Base-by-base conservation (phyloP, 768 basidiomycete species). In the Obba rivulosa region DNA sequence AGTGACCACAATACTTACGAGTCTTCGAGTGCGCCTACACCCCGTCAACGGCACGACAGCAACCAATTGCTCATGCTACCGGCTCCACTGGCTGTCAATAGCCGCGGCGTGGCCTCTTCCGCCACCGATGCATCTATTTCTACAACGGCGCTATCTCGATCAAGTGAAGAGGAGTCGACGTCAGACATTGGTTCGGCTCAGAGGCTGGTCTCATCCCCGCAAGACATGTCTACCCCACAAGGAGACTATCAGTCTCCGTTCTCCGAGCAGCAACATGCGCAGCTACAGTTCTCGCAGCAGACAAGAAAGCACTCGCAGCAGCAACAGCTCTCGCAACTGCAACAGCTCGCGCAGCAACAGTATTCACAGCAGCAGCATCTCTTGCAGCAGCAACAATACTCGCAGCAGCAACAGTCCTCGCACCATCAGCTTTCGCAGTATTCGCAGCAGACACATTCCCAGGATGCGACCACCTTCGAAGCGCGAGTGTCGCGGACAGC, bases 21-120 rank as follows among this genome's bases (percentile, higher is more conserved):
- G 34, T 83, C 80, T 13, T 67, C 74, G 4, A 71, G 64, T 51
- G 49, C 41, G 37, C 60, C 62, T 34, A 59, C 57, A n/a, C 70
- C 65, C 34, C 79, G 87, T 9, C 74, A 72, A 20, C 73, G 85
- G 34, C 74, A 83, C 46, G 88, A 91, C 56, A 87, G 81, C 61
- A 80, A 76, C 43, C 75, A 85, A 3, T 69, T 85, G 2, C 71
- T 90, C 43, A 85, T 83, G 73, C 78, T 90, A 16, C 87, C 86
- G 8, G 79, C 87, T 2, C 88, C 87, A 1, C 68, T 90, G 40
- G 76, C 85, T 23, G 75, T 82, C 43, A 81, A 69, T 58, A n/a
- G n/a, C n/a, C 73, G 81, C 51, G 69, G 69, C 5, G 63, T 71
- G 46, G 69, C 71, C 60, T 78, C 77, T 28, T 57, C 54, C 14